These are phyloP conservation scores for Leishmania braziliensis DNA, from an alignment of 208 protist species.

Conservation along the genomic window DNA sequence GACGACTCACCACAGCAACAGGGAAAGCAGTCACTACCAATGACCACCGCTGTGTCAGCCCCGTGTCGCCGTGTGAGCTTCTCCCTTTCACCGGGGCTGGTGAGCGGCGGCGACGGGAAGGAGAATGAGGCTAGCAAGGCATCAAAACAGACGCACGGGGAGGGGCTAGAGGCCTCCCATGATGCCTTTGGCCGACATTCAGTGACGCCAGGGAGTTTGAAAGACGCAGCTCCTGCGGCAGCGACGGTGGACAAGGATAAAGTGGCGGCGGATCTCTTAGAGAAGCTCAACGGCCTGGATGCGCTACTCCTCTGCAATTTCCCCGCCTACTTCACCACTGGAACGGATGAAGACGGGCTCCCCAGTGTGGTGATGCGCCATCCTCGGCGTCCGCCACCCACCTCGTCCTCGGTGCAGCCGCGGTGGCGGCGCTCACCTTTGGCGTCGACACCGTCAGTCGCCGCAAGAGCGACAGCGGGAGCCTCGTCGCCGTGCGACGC, in stretches of 20 bases:
- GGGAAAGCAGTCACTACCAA: not conserved
- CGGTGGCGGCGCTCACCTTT: not conserved
- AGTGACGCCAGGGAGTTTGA: not conserved
- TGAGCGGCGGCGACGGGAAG: not conserved
- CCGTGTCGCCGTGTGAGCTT: conserved; percentile 17
- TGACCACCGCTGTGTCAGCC: not conserved
- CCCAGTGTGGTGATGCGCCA: conserved; percentile 26
- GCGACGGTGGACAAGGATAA: not conserved
- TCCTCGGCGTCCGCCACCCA: not conserved
- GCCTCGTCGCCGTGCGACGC: not conserved
- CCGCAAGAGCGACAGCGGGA: not conserved
- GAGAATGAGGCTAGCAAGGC: not conserved
- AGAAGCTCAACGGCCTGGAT: conserved; percentile 45
- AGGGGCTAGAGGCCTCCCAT: not conserved
- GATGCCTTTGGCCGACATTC: not conserved
- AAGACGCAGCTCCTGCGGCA: not conserved
- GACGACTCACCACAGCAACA: not conserved
- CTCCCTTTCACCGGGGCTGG: conserved; percentile 10
- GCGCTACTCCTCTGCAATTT: conserved; percentile 38
- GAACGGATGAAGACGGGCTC: conserved; percentile 28
- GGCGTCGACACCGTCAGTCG: not conserved
- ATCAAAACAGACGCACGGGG: not conserved
- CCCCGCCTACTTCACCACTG: conserved; percentile 36
- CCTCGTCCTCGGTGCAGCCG: no score
- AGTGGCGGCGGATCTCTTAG: conserved; percentile 20